phyloP scores from a whole-genome alignment of 306 rosid species.

The Cucumis sativus region DNA sequence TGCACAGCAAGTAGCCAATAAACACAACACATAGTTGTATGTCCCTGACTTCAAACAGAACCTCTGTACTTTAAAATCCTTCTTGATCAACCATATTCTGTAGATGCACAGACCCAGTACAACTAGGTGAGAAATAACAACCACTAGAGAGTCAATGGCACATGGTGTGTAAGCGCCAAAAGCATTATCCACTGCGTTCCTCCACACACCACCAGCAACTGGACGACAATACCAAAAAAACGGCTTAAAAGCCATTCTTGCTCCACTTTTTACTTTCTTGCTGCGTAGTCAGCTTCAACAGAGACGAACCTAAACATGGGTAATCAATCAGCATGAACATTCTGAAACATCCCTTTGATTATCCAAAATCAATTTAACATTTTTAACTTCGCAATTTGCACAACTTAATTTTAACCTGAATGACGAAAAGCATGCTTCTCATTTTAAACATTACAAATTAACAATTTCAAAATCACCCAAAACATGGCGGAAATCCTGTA shows the following conservation, averaged over 20 bases:
- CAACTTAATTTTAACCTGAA: no score
- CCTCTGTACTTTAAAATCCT: conserved; percentile 50
- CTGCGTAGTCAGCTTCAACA: neutral
- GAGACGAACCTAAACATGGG: neutral
- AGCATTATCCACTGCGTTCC: conserved; percentile 55
- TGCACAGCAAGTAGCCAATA: conserved; percentile 53
- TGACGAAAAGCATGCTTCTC: no score
- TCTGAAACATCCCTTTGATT: no score
- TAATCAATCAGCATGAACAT: neutral
- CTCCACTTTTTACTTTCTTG: neutral
- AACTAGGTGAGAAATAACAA: conserved; percentile 49
- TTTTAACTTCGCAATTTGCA: no score
- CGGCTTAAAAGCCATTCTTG: conserved; percentile 55
- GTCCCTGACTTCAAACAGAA: conserved; percentile 60
- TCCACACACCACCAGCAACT: conserved; percentile 62
- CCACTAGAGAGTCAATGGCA: conserved; percentile 55
- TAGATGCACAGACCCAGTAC: conserved; percentile 60
- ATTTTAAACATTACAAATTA: no score
- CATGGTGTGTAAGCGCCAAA: conserved; percentile 90
- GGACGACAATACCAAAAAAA: conserved; percentile 79
- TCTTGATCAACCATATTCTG: conserved; percentile 61
- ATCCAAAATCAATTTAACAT: no score
- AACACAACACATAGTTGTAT: conserved; percentile 57
- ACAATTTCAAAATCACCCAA: no score
- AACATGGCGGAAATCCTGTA: no score